Percentiles rank a stretch among this genome's conserved stretches.
These are phyloP conservation scores for Ganoderma lingzhi DNA, from an alignment of 1,284 basidiomycete species.

Conservation along the genomic window DNA sequence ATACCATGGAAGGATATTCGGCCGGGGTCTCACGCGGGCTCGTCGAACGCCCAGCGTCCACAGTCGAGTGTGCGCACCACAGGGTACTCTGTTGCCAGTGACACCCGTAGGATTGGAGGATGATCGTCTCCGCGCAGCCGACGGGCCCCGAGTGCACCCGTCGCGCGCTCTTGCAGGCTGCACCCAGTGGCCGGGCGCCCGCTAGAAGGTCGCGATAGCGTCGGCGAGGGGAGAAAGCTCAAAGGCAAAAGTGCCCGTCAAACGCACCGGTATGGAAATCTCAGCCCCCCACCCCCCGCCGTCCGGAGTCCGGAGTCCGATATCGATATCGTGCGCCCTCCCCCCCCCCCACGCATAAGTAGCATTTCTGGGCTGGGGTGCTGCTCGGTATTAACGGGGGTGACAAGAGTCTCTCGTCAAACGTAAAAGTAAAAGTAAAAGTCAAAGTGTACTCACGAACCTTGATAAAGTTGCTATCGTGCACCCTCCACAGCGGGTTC, in stretches of 20 bases:
- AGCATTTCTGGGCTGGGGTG: not conserved
- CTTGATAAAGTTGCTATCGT: not conserved
- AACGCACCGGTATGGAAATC: slow-evolving; percentile 1
- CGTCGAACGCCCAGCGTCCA: not conserved
- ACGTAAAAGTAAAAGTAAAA: no score
- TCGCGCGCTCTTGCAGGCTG: not conserved
- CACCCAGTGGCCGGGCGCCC: not conserved
- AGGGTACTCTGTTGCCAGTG: not conserved
- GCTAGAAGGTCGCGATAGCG: not conserved
- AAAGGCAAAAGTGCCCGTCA: not conserved
- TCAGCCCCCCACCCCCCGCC: not conserved
- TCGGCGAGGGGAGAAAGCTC: not conserved
- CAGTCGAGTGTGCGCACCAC: not conserved
- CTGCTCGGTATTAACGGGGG: not conserved
- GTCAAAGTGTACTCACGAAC: not conserved
- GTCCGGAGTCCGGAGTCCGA: not conserved
- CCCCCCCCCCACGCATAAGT: not conserved
- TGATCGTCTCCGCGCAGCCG: not conserved
- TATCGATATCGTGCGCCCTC: not conserved
- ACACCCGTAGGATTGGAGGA: not conserved
- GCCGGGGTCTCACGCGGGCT: not conserved
- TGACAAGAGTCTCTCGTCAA: not conserved
- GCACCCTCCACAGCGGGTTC: not conserved
- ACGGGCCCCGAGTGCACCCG: not conserved
- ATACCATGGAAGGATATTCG: not conserved